phyloP scores from a whole-genome alignment of 2,329 filamentous ascomycete genomes.

The Aspergillus spinulosporus region DNA sequence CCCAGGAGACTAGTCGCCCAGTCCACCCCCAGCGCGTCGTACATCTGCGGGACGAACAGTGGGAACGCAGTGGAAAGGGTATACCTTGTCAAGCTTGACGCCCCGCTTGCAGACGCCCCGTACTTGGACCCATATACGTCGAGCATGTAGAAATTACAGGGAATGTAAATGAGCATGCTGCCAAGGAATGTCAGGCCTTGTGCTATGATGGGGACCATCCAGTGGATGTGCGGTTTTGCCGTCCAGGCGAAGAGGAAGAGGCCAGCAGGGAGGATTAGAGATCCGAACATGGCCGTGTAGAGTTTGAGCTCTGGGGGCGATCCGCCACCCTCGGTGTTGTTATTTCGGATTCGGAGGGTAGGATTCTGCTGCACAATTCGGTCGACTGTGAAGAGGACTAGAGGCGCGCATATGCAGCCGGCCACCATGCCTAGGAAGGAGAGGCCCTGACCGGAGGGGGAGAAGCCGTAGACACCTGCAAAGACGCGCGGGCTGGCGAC shows the following conservation, averaged over 20 bases:
- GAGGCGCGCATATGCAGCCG: slow-evolving; percentile 61
- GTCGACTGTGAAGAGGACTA: slow-evolving; percentile 11
- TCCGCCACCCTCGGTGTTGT: background rate
- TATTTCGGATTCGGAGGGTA: slow-evolving; percentile 2
- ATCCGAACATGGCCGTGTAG: slow-evolving; percentile 28
- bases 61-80: slow-evolving; percentile 38
- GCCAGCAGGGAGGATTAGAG: slow-evolving; percentile 48
- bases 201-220: slow-evolving; percentile 32
- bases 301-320: slow-evolving; percentile 27
- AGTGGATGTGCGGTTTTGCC: slow-evolving; percentile 36
- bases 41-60: slow-evolving; percentile 45
- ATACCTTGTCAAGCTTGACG: slow-evolving; percentile 31
- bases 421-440: slow-evolving; percentile 79
- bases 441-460: slow-evolving; percentile 66
- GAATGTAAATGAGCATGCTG: slow-evolving; percentile 36
- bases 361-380: background rate
- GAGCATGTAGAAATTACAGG: slow-evolving; percentile 43
- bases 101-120: slow-evolving; percentile 38
- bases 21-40: slow-evolving; percentile 39
- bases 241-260: slow-evolving; percentile 73
- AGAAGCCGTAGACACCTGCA: slow-evolving; percentile 56
- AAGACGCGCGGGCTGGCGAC: slow-evolving; percentile 84
- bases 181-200: slow-evolving; percentile 30
- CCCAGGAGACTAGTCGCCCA: slow-evolving; percentile 46
- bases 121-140: slow-evolving; percentile 44